Conservation (phyloP, 345 rosid genomes). For the Noccaea bulbosa region DNA sequence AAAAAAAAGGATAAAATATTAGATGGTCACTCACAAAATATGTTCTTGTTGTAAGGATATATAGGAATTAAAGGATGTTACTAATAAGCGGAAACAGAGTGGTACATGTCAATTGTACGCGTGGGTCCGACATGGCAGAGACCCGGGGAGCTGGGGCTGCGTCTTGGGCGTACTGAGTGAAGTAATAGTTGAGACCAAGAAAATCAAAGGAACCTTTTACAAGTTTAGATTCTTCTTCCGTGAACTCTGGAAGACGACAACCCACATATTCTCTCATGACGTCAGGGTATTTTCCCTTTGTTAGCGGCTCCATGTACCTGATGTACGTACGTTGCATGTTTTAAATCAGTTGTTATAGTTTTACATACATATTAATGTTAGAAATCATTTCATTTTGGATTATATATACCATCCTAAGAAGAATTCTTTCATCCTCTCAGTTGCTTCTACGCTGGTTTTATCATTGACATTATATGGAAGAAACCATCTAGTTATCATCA, state of each 20-base stretch:
- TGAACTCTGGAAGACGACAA: constrained; percentile 21
- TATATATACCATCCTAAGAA: constrained; percentile 31
- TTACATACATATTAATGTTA: background rate
- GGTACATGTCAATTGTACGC: background rate
- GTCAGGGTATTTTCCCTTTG: constrained; percentile 33
- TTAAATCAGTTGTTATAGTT: too few relatives aligned
- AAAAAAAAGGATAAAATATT: too few relatives aligned
- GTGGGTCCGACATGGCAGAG: background rate
- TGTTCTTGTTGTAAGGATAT: background rate
- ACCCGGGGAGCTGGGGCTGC: background rate
- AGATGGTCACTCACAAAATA: too few relatives aligned
- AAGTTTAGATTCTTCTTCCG: background rate
- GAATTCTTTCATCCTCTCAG: constrained; percentile 21
- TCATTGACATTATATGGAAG: constrained; percentile 1
- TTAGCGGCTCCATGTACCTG: constrained; percentile 41
- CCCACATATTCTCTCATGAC: constrained; percentile 20
- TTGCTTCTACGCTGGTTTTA: background rate
- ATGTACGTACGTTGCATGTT: background rate
- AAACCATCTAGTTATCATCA: constrained; percentile 41
- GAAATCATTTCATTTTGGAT: background rate
- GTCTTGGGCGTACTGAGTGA: constrained; percentile 13
- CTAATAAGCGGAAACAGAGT: background rate
- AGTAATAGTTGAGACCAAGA: constrained; percentile 38
- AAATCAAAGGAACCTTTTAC: constrained; percentile 32
- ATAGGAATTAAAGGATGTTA: background rate